phyloP scores from a whole-genome alignment of 2,329 filamentous ascomycete species.

The Fusarium subtropicale region DNA sequence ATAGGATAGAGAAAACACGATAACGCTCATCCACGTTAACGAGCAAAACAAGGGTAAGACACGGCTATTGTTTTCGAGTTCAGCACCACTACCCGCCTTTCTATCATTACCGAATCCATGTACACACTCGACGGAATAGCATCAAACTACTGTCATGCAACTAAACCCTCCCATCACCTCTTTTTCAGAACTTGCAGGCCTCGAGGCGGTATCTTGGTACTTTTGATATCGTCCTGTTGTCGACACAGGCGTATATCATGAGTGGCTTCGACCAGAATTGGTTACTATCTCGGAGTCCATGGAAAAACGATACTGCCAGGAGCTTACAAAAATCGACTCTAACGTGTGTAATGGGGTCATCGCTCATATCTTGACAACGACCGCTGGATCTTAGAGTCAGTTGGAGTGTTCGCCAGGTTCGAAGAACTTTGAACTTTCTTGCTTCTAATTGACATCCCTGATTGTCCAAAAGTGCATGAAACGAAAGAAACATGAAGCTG shows the following conservation, averaged over 20 bases:
- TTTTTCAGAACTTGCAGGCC: background rate
- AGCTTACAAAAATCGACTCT: background rate
- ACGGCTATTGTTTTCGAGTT: constrained; percentile 25
- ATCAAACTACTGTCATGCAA: background rate
- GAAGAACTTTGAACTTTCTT: background rate
- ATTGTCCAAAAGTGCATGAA: background rate
- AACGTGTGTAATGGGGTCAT: background rate
- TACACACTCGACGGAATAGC: background rate
- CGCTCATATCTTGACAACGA: background rate
- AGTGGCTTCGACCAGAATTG: background rate
- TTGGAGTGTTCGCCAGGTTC: background rate
- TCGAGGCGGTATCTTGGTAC: background rate
- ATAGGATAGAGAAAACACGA: constrained; percentile 2
- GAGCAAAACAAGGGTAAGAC: constrained; percentile 42
- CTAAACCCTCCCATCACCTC: background rate
- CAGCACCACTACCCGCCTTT: constrained; percentile 7
- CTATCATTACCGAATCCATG: background rate
- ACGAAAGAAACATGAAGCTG: constrained; percentile 11
- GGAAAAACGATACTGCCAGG: background rate
- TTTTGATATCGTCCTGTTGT: background rate
- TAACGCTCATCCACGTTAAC: background rate
- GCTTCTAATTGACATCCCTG: background rate
- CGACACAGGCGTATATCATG: background rate
- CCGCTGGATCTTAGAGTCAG: background rate
- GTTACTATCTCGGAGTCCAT: background rate